A percentile compares a stretch with the other conserved stretches of the same genome.
Evolutionary conservation across 2,329 filamentous ascomycete species (phyloP).

Genomic region (Pseudogymnoascus sp.): DNA sequence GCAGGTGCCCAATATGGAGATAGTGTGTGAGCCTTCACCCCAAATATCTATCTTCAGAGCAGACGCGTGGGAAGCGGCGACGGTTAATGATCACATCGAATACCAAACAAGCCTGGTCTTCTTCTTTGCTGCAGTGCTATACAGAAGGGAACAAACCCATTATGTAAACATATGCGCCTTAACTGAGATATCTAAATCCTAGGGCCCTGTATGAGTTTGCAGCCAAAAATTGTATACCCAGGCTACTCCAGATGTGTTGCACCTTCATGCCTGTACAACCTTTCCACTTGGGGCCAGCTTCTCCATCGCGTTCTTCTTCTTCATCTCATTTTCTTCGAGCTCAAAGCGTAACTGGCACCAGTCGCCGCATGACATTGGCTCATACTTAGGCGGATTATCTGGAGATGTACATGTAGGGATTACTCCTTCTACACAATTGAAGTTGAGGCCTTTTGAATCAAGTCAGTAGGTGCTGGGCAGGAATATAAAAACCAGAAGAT

Average conservation of each 20-base stretch:
- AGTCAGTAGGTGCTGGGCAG: neutral
- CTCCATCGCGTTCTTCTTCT: constrained; percentile 18
- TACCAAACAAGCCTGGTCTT: neutral
- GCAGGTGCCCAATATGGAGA: neutral
- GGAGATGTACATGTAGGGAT: constrained; percentile 41
- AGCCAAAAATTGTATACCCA: neutral
- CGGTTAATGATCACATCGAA: neutral
- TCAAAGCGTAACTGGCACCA: constrained; percentile 30
- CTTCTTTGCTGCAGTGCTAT: neutral
- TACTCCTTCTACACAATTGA: constrained; percentile 42
- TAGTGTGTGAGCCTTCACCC: neutral
- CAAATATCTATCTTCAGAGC: neutral
- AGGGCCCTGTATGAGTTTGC: neutral
- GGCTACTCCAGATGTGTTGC: neutral
- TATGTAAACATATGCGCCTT: neutral
- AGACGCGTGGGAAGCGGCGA: neutral
- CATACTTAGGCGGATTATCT: constrained; percentile 41
- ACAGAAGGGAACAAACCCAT: neutral
- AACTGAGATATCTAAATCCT: neutral
- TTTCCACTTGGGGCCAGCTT: constrained; percentile 24
- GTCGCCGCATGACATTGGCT: constrained; percentile 44
- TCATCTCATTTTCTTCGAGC: constrained; percentile 22
- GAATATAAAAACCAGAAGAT: neutral
- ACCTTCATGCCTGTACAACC: constrained; percentile 19
- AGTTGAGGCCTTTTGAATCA: constrained; percentile 36